Evolutionary conservation across 2,329 filamentous ascomycete genomes (phyloP), one percentile per base, ranked within the genome.

Genomic region (Drechslerella dactyloides): DNA sequence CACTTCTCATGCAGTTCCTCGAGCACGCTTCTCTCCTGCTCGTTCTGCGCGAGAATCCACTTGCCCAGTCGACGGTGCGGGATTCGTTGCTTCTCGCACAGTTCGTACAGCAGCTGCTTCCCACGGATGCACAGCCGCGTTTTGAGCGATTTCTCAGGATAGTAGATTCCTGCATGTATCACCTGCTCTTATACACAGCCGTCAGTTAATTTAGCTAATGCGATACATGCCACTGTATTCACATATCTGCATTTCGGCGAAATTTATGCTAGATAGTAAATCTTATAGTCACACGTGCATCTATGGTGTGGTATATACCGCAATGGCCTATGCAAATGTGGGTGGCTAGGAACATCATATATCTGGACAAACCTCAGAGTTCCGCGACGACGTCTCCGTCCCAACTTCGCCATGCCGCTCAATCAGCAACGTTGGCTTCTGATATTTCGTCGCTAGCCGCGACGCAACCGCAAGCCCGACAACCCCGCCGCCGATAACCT

Each of bases 151-250:
- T 81, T 80, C 4, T 83, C 78, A 15, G 90, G 90, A 80, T 97
- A 97, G 84, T 97, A 97, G 74, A 97, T 85, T 13, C 94, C 94
- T 0, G 91, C 94, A 79, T 99, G 94, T 76, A 99, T 96, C 62
- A 97, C 93, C 85, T 87, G 10, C 44, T 51, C 15, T 66, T 21
- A 19, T 37, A 60, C 6, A 11, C n/a, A 2, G 15, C n/a, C 52
- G 40, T 51, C 48, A 27, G 21, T 24, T 17, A 13, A 27, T 3
- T 21, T 33, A 33, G 4, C 8, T 4, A 33, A 33, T 33, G 27
- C 4, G 27, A 33, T 33, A 33, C 27, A 3, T 3, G 4, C 27
- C 27, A 33, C 4, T 8, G 27, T 8, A 33, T 33, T 33, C 27
- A 33, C n/a, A n/a, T n/a, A n/a, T n/a, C n/a, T n/a, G n/a, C n/a